Conservation (phyloP, 139 green algal genomes). For the Mychonastes homosphaera region DNA sequence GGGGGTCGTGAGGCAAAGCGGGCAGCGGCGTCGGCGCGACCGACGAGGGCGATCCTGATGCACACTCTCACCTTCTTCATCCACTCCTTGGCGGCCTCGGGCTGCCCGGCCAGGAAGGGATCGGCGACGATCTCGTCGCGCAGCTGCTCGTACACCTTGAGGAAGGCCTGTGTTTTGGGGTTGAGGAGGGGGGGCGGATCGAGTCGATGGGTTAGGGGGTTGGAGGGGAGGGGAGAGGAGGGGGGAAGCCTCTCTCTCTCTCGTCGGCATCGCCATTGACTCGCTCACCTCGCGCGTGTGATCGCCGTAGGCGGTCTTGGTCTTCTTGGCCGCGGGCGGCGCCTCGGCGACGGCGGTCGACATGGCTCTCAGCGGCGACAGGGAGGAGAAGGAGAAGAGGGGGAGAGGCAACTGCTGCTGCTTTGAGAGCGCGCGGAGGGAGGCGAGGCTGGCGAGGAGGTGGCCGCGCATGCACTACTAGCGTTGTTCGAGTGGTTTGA, state of each 20-base stretch:
- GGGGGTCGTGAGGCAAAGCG: neutral
- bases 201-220: neutral
- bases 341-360: slow-evolving; percentile 8
- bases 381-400: too few species aligned
- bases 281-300: slow-evolving; percentile 16
- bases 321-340: slow-evolving; percentile 13
- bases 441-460: too few species aligned
- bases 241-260: neutral
- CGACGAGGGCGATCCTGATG: neutral
- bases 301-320: slow-evolving; percentile 13
- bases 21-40: neutral
- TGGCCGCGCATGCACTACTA: too few species aligned
- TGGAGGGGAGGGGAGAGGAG: neutral
- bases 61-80: slow-evolving; percentile 49
- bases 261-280: neutral
- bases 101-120: slow-evolving; percentile 34
- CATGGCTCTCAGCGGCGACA: slow-evolving; percentile 14
- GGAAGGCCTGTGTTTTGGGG: slow-evolving; percentile 44
- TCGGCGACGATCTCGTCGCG: slow-evolving; percentile 62
- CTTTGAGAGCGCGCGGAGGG: too few species aligned
- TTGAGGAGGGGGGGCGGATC: neutral
- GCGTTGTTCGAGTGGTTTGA: too few species aligned
- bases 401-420: too few species aligned
- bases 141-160: slow-evolving; percentile 55
- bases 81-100: slow-evolving; percentile 48